These are phyloP conservation scores for Ormosia semicastrata DNA, from an alignment of 306 rosid species.

Conservation along the genomic window DNA sequence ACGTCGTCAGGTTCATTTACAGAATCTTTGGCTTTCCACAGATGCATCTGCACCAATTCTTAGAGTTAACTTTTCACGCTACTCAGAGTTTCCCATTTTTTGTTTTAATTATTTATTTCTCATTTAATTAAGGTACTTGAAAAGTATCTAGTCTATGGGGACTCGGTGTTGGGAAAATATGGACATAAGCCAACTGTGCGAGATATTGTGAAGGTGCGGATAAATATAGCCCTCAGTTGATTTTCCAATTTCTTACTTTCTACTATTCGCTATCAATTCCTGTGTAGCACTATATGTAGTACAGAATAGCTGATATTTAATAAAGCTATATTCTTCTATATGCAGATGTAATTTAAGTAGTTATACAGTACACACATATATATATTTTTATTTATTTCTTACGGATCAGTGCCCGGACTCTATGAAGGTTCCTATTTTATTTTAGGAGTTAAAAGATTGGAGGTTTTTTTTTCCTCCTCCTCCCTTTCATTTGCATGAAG, in stretches of 20 bases:
- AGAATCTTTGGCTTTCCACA: conserved; percentile 32
- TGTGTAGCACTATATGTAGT: not conserved
- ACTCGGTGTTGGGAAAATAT: conserved; percentile 73
- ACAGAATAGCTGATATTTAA: not conserved
- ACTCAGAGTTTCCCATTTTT: not conserved
- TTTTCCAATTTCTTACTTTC: not conserved
- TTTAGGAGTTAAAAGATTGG: not conserved
- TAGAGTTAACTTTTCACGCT: not conserved
- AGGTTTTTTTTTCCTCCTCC: not conserved
- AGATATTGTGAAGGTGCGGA: conserved; percentile 75
- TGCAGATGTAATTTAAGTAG: not conserved
- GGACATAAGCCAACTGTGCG: conserved; percentile 73
- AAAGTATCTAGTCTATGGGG: conserved; percentile 82
- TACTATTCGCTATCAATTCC: not conserved
- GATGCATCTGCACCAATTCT: conserved; percentile 17
- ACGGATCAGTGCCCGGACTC: not conserved
- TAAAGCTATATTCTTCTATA: not conserved
- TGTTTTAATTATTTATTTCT: conserved; percentile 18
- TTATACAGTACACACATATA: not conserved
- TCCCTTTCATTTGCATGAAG: conserved; percentile 7
- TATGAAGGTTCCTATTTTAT: conserved; percentile 4
- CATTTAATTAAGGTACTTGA: conserved; percentile 57
- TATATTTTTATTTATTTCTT: not conserved
- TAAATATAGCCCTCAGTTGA: conserved; percentile 8
- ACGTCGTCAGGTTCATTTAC: conserved; percentile 84